These are phyloP conservation scores for Amorphotheca resinae DNA, from an alignment of 495 filamentous ascomycete species.

Conservation along the genomic window DNA sequence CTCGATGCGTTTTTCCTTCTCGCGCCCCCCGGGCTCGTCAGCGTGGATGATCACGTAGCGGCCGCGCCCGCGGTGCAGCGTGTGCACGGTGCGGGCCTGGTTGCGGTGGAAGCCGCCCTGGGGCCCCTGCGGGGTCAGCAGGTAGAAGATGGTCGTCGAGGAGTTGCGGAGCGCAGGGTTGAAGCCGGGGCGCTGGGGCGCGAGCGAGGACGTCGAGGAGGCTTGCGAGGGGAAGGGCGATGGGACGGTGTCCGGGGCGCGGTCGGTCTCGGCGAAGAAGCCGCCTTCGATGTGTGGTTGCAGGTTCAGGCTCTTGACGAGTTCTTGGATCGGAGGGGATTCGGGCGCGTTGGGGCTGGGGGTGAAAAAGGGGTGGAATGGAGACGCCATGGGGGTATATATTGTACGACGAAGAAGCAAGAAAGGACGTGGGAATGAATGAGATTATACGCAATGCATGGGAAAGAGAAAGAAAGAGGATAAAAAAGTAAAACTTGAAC, in stretches of 20 bases:
- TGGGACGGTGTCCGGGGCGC: conserved; percentile 33
- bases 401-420: background rate
- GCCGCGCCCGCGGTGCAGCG: conserved; percentile 45
- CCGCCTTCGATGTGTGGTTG: conserved; percentile 49
- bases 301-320: conserved; percentile 35
- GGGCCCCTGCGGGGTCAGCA: conserved; percentile 43
- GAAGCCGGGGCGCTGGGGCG: conserved; percentile 22
- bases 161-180: conserved; percentile 29
- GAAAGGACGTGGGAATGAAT: background rate
- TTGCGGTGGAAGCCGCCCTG: conserved; percentile 50
- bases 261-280: conserved; percentile 52
- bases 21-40: conserved; percentile 28
- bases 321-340: conserved; percentile 22
- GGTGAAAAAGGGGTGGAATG: conserved; percentile 19
- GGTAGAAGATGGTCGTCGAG: conserved; percentile 46
- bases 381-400: conserved; percentile 2
- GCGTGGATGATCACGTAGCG: conserved; percentile 49
- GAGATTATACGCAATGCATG: background rate
- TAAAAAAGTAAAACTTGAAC: background rate
- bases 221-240: conserved; percentile 32
- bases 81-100: conserved; percentile 46
- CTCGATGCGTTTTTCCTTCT: conserved; percentile 37
- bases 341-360: conserved; percentile 23
- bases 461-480: background rate
- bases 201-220: conserved; percentile 9